Evolutionary conservation across 2,329 filamentous ascomycete genomes (phyloP).

Genomic region (Chaetothyriales sp.): DNA sequence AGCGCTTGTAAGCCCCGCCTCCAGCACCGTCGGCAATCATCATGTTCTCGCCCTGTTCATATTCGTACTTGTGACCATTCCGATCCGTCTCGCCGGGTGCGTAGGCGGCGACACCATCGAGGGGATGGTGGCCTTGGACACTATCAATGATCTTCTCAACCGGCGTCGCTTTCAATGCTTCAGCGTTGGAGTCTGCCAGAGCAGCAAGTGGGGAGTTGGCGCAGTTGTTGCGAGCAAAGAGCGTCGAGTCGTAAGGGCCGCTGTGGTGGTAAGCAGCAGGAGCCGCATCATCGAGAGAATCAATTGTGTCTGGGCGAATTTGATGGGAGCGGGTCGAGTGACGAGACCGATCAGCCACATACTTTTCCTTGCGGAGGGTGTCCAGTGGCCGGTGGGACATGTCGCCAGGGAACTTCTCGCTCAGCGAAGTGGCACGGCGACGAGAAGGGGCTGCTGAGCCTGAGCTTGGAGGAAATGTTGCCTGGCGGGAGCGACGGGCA

Average conservation of each 20-base stretch:
- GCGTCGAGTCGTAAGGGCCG: slow-evolving; percentile 75
- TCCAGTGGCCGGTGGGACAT: slow-evolving; percentile 15
- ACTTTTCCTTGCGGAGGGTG: slow-evolving; percentile 12
- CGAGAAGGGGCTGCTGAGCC: not conserved
- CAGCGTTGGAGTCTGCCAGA: slow-evolving; percentile 54
- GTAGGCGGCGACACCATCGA: slow-evolving; percentile 66
- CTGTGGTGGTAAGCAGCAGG: slow-evolving; percentile 51
- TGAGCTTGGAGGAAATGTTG: slow-evolving; percentile 5
- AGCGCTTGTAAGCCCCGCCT: slow-evolving; percentile 66
- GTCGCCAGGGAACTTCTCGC: slow-evolving; percentile 14
- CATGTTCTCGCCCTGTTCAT: slow-evolving; percentile 74
- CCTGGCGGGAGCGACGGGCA: slow-evolving; percentile 28
- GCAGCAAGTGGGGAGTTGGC: slow-evolving; percentile 56
- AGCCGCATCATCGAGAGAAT: slow-evolving; percentile 49
- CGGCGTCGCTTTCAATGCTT: slow-evolving; percentile 69
- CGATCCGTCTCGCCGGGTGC: slow-evolving; percentile 56
- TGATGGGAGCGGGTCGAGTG: slow-evolving; percentile 52
- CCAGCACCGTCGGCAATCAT: slow-evolving; percentile 55
- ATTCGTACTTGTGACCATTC: slow-evolving; percentile 56
- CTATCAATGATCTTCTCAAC: slow-evolving; percentile 61
- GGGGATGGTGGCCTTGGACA: slow-evolving; percentile 55
- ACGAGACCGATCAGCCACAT: slow-evolving; percentile 38
- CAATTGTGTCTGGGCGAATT: slow-evolving; percentile 61
- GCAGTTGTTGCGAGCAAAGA: slow-evolving; percentile 56
- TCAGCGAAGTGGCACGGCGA: slow-evolving; percentile 32